Base-by-base conservation (phyloP, 345 rosid species). In the Eucalyptus regnans region DNA sequence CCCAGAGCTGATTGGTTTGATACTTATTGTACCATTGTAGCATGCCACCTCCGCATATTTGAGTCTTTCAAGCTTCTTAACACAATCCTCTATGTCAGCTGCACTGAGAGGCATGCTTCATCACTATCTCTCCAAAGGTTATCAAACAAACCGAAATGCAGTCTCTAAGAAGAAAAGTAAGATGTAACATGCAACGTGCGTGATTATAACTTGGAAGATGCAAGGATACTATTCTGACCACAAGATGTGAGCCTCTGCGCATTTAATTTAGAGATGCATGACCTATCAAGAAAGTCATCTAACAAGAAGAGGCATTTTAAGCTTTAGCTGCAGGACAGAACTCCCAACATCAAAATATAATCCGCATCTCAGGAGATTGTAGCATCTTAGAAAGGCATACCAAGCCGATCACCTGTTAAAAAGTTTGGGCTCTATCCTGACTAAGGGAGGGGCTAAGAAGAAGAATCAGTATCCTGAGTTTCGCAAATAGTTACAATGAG, bases 1-100 rank as follows among this genome's bases (percentile, higher is more conserved):
- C 90, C 99, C 98, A 80, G 99, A 97, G 94, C 99, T 96, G 90
- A 93, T 88, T 22, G 99, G 94, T 89, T 93, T 95, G 29, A 97
- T 84, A 54, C 92, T 86, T 93, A 97, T 88, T 46, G 92, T 92
- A 86, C 99, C 98, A 89, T 96, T 96, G 89, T 96, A 96, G 93
- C 96, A 97, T 51, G 91, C 92, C 92, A 93, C 99, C 93, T 97
- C 99, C 3, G 93, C 94, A 91, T 91, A 96, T 88, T 93, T 96
- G 48, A 97, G 93, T 18, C 89, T 89, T 90, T 95, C 95, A 91
- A 96, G 92, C 90, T 93, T 96, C 90, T 88, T 91, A 91, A 94
- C 86, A 91, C 98, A 96, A 91, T 93, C 93, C 93, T 93, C 92
- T 93, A 95, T 87, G 83, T 94, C 96, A 89, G 86, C 93, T 93